Evolutionary conservation across 2,329 filamentous ascomycete genomes (phyloP).

Genomic region (Plectosphaerella cucumerina): DNA sequence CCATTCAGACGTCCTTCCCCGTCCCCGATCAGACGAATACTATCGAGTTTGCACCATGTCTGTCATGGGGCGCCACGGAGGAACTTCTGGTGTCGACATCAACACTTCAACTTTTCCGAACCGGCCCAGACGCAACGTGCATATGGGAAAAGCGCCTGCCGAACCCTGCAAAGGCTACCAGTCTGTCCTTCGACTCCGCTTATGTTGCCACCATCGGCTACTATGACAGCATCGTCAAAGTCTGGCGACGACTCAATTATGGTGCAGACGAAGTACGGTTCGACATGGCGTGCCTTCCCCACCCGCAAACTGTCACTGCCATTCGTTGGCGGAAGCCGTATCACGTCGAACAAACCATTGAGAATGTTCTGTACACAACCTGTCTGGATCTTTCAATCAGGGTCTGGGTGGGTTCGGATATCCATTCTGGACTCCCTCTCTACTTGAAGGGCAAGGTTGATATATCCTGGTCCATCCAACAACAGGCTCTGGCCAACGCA

Average conservation of each 20-base stretch:
- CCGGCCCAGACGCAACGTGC: slow-evolving; percentile 41
- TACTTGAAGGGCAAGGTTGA: slow-evolving; percentile 80
- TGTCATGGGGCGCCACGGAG: slow-evolving; percentile 85
- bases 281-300: slow-evolving; percentile 85
- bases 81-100: slow-evolving; percentile 78
- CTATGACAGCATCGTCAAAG: slow-evolving; percentile 80
- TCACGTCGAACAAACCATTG: slow-evolving; percentile 71
- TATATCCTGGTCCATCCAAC: slow-evolving; percentile 64
- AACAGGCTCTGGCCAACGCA: slow-evolving; percentile 15
- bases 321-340: slow-evolving; percentile 81
- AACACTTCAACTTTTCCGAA: slow-evolving; percentile 64
- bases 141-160: slow-evolving; percentile 75
- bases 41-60: slow-evolving; percentile 13
- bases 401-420: slow-evolving; percentile 77
- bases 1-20: slow-evolving; percentile 58
- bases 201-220: slow-evolving; percentile 78
- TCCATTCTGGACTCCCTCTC: slow-evolving; percentile 66
- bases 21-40: slow-evolving; percentile 20
- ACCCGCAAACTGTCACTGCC: slow-evolving; percentile 74
- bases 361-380: slow-evolving; percentile 87
- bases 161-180: slow-evolving; percentile 67
- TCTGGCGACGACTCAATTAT: slow-evolving; percentile 87
- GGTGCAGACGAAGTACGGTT: slow-evolving; percentile 80
- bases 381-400: slow-evolving; percentile 77
- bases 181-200: slow-evolving; percentile 80